Evolutionary conservation across 2,329 filamentous ascomycete genomes (phyloP).

Genomic region (Sporothrix phasma): DNA sequence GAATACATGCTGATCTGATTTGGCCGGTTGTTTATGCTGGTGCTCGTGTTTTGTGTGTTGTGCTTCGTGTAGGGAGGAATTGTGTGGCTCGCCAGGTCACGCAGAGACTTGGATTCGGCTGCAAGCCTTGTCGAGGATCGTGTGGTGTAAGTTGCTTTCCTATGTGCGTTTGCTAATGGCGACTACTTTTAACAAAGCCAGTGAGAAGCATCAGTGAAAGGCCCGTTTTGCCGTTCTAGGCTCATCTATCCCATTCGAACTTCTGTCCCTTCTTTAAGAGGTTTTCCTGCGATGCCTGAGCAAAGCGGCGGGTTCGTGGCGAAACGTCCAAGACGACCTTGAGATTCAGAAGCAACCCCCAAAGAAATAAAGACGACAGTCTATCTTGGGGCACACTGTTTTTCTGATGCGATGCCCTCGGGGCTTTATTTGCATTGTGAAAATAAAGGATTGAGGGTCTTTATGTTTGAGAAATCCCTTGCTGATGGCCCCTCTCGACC

Average conservation of each 20-base stretch:
- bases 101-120: background rate
- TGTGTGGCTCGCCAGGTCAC: background rate
- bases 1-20: background rate
- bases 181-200: background rate
- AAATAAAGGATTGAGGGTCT: no score
- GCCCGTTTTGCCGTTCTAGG: background rate
- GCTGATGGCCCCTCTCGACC: background rate
- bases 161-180: background rate
- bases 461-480: background rate
- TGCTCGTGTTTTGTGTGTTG: background rate
- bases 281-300: no score
- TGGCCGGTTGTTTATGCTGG: background rate
- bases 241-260: no score
- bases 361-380: no score
- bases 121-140: no score
- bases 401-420: background rate
- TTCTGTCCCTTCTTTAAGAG: no score
- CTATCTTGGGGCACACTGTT: no score
- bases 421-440: no score
- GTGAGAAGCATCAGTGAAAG: background rate
- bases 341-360: background rate
- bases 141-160: background rate
- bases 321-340: background rate
- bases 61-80: background rate
- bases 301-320: no score